Evolutionary conservation across 2,329 filamentous ascomycete genomes (phyloP).

Genomic region (Trichophaea hybrida): DNA sequence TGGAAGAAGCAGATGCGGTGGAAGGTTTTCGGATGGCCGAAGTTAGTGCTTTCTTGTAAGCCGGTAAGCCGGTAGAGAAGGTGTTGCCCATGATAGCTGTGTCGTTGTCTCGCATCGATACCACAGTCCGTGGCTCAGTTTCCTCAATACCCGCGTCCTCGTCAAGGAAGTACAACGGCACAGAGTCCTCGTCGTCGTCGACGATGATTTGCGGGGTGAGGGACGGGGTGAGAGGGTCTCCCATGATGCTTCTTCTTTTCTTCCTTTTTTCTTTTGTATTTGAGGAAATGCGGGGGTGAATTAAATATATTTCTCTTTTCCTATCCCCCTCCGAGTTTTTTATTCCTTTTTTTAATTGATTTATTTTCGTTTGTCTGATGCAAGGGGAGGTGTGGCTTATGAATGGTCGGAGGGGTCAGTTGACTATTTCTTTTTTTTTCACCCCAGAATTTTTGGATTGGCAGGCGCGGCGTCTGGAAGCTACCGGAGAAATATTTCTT

Average conservation of each 20-base stretch:
- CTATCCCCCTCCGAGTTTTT: neutral
- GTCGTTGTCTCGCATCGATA: neutral
- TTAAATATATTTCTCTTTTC: neutral
- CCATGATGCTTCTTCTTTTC: constrained; percentile 12
- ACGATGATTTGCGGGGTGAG: constrained; percentile 12
- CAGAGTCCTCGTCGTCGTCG: constrained; percentile 18
- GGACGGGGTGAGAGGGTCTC: constrained; percentile 18
- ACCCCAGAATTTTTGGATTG: no score
- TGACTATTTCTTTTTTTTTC: neutral
- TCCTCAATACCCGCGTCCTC: constrained; percentile 12
- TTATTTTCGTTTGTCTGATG: neutral
- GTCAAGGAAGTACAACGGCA: constrained; percentile 19
- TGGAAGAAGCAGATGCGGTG: constrained; percentile 2
- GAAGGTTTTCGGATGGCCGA: constrained; percentile 13
- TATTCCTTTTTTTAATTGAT: neutral
- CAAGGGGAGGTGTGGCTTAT: neutral
- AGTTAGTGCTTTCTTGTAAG: constrained; percentile 14
- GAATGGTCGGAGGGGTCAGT: neutral
- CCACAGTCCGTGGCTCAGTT: neutral
- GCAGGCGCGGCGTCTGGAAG: no score
- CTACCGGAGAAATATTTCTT: no score
- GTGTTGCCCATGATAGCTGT: neutral
- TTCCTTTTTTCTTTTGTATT: neutral
- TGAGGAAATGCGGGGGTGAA: neutral
- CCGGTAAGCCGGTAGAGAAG: neutral